Percentiles rank a stretch among this genome's conserved stretches.
Conservation (phyloP, 2,329 filamentous ascomycete species). For the Penicillium sp. region DNA sequence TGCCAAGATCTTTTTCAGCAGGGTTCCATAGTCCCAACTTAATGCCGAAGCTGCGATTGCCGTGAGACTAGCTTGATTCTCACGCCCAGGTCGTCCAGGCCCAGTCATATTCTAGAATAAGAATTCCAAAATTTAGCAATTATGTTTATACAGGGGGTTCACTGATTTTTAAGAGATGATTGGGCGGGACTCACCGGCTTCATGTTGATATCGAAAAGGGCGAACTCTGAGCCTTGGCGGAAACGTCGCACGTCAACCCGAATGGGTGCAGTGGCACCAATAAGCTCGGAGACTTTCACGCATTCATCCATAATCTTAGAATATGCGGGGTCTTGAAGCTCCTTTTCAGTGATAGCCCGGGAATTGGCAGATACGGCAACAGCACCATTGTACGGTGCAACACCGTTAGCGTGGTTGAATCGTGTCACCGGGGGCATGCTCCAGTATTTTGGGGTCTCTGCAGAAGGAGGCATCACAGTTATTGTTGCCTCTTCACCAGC, state of each 20-base stretch:
- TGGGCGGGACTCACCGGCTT: slow-evolving; percentile 41
- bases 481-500: slow-evolving; percentile 54
- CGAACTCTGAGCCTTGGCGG: slow-evolving; percentile 41
- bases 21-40: slow-evolving; percentile 48
- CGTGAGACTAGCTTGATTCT: slow-evolving; percentile 53
- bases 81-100: slow-evolving; percentile 51
- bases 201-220: slow-evolving; percentile 58
- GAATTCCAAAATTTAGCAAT: neutral
- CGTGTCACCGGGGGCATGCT: slow-evolving; percentile 50
- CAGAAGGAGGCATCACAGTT: slow-evolving; percentile 55
- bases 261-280: slow-evolving; percentile 50
- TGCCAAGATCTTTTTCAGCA: slow-evolving; percentile 39
- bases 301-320: slow-evolving; percentile 40
- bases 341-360: slow-evolving; percentile 34
- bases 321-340: slow-evolving; percentile 39
- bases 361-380: slow-evolving; percentile 55
- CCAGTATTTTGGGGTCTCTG: slow-evolving; percentile 35
- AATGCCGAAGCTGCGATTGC: slow-evolving; percentile 46
- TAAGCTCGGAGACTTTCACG: slow-evolving; percentile 42
- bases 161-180: neutral
- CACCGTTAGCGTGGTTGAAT: slow-evolving; percentile 52
- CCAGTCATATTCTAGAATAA: slow-evolving; percentile 49
- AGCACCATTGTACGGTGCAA: slow-evolving; percentile 54
- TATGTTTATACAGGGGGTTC: too few relatives aligned
- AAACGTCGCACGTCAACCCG: slow-evolving; percentile 52